Percentiles rank a stretch among this genome's conserved stretches.
Conservation (phyloP, 208 protist genomes). For the Wallacemonas sp. region DNA sequence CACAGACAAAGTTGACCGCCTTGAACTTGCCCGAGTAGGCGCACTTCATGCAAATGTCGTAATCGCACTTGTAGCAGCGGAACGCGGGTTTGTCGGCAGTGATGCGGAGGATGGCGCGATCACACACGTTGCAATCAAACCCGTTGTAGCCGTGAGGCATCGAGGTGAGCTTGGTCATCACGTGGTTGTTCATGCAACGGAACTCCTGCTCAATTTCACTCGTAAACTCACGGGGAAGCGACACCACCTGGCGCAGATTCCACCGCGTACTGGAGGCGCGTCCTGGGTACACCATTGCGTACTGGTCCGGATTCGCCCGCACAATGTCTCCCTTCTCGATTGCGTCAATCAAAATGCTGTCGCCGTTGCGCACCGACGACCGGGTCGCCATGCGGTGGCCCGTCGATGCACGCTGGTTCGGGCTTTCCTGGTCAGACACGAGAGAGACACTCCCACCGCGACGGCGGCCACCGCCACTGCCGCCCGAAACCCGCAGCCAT, state of each 20-base stretch:
- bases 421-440: conserved; percentile 25
- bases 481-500: conserved; percentile 15
- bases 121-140: conserved; percentile 91
- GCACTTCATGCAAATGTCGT: conserved; percentile 86
- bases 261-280: conserved; percentile 74
- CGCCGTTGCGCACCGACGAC: conserved; percentile 42
- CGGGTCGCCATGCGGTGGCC: conserved; percentile 22
- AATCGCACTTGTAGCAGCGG: conserved; percentile 90
- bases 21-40: conserved; percentile 71
- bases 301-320: conserved; percentile 67
- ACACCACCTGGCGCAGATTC: conserved; percentile 69
- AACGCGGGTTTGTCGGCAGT: conserved; percentile 65
- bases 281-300: conserved; percentile 77
- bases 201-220: conserved; percentile 50
- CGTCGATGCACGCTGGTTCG: not conserved
- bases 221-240: conserved; percentile 75
- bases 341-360: conserved; percentile 36
- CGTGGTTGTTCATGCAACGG: conserved; percentile 83
- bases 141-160: conserved; percentile 87
- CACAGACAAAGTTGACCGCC: conserved; percentile 86
- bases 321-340: conserved; percentile 45
- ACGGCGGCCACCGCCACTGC: conserved; percentile 9
- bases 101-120: conserved; percentile 73
- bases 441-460: conserved; percentile 57
- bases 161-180: conserved; percentile 82